Percentiles rank a stretch among this genome's conserved stretches.
Conservation (phyloP, 2,329 filamentous ascomycete genomes). For the Pseudogymnoascus sp. region DNA sequence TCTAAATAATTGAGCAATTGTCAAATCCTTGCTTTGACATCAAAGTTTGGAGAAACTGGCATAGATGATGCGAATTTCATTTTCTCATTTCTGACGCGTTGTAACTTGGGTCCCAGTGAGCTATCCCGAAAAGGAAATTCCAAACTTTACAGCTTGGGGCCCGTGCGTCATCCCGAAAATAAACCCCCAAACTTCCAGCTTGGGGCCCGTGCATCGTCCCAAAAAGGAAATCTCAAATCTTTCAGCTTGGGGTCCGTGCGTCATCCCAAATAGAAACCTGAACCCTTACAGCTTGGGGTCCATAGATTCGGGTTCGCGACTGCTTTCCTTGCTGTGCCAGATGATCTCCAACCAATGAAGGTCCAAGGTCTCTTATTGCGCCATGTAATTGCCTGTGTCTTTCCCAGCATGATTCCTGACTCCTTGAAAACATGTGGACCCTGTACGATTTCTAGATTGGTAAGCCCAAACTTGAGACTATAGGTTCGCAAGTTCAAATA, state of each 20-base stretch:
- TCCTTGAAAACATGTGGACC: background rate
- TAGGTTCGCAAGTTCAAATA: background rate
- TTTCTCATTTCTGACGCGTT: background rate
- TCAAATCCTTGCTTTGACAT: background rate
- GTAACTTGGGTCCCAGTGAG: no score
- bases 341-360: background rate
- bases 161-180: background rate
- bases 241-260: background rate
- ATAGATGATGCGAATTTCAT: background rate
- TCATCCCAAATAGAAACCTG: background rate
- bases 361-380: background rate
- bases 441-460: background rate
- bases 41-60: background rate
- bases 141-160: background rate
- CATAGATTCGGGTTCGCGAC: background rate
- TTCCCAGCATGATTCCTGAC: background rate
- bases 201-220: background rate
- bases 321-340: background rate
- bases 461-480: background rate
- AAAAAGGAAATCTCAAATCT: background rate
- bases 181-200: background rate
- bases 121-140: background rate
- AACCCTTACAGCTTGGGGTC: background rate
- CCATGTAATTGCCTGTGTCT: background rate
- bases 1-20: background rate